A percentile compares a stretch with the other conserved stretches of the same genome.
phyloP scores from a whole-genome alignment of 345 rosid genomes.

The Pelargonium nanum region DNA sequence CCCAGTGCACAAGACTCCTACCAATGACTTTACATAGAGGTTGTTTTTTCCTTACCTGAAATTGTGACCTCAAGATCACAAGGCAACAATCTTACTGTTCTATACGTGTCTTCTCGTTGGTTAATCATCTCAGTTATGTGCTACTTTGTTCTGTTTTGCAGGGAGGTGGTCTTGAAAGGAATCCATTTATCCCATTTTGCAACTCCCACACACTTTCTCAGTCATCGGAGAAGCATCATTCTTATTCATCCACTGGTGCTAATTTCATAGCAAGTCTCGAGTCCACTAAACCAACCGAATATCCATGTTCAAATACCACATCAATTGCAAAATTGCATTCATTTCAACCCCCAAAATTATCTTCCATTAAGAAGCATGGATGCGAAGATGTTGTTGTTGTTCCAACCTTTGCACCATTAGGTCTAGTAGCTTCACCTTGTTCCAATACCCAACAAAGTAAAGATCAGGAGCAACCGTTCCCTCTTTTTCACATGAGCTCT shows the following conservation, averaged over 20 bases:
- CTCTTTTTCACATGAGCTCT: not conserved
- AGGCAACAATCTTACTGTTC: too few species aligned
- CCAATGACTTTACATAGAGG: too few species aligned
- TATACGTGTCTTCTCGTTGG: too few species aligned
- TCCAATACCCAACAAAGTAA: not conserved
- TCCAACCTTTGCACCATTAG: not conserved
- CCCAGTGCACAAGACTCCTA: too few species aligned
- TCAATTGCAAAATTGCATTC: not conserved
- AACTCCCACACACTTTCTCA: conserved; percentile 26
- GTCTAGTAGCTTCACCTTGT: not conserved
- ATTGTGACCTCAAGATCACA: too few species aligned
- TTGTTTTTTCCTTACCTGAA: too few species aligned
- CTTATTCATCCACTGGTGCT: conserved; percentile 16
- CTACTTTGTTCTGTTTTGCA: conserved; percentile 6
- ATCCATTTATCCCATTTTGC: conserved; percentile 16
- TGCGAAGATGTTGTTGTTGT: not conserved
- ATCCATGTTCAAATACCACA: not conserved
- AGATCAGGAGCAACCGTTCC: not conserved
- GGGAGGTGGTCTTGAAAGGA: conserved; percentile 39
- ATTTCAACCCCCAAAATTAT: not conserved
- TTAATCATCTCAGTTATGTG: too few species aligned
- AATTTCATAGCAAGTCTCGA: not conserved
- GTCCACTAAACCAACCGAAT: not conserved
- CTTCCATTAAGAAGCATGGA: not conserved
- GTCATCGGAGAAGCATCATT: conserved; percentile 32